These are phyloP conservation scores for Nitzschia sp. DNA, from an alignment of 108 stramenopile genomes.

Conservation along the genomic window DNA sequence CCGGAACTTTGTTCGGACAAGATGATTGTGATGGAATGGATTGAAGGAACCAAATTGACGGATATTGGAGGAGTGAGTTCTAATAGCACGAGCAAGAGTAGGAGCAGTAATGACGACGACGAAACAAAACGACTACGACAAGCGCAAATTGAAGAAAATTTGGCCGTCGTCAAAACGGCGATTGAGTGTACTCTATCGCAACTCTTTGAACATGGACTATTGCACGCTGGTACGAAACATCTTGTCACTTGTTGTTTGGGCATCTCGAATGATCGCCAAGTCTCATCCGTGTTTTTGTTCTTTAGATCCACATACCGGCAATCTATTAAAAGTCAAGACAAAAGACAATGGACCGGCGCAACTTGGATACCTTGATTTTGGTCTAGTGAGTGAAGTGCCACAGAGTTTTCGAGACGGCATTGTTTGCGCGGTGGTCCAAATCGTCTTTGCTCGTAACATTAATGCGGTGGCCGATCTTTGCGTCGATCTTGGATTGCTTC, in stretches of 20 bases:
- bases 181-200: slow-evolving; percentile 53
- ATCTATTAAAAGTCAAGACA: background rate
- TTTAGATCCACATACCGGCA: background rate
- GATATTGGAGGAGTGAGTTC: background rate
- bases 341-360: background rate
- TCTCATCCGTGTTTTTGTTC: background rate
- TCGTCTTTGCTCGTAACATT: slow-evolving; percentile 64
- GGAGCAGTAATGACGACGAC: slow-evolving; percentile 7
- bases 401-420: slow-evolving; percentile 64
- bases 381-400: slow-evolving; percentile 63
- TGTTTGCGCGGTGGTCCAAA: slow-evolving; percentile 69
- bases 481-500: slow-evolving; percentile 68
- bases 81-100: background rate
- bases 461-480: slow-evolving; percentile 71
- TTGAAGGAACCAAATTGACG: slow-evolving; percentile 23
- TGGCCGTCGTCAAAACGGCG: slow-evolving; percentile 48
- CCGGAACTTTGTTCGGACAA: slow-evolving; percentile 55
- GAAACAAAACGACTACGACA: background rate
- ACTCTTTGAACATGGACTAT: slow-evolving; percentile 43
- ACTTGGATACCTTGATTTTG: slow-evolving; percentile 74
- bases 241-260: background rate
- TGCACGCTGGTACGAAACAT: slow-evolving; percentile 15
- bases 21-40: slow-evolving; percentile 73
- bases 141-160: slow-evolving; percentile 33
- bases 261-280: background rate